Percentiles rank a stretch among this genome's conserved stretches.
Evolutionary conservation across 352 stramenopile genomes (phyloP).

Genomic region (Phytophthora boehmeriae): DNA sequence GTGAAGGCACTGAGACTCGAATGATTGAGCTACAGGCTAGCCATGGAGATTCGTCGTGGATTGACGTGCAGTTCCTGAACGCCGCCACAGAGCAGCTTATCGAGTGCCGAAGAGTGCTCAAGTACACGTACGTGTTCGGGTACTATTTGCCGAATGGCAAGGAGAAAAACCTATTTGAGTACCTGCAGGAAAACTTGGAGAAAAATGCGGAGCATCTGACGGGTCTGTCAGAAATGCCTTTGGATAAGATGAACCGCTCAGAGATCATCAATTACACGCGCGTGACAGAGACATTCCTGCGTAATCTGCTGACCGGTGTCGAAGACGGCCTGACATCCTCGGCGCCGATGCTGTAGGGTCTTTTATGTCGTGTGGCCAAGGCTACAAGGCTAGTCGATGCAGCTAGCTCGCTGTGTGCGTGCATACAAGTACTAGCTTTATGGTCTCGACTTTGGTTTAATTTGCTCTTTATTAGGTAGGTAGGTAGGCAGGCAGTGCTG

Average conservation of each 20-base stretch:
- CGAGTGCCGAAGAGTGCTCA: constrained; percentile 97
- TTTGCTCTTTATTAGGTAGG: constrained; percentile 40
- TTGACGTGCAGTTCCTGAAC: constrained; percentile 99
- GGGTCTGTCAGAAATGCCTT: constrained; percentile 89
- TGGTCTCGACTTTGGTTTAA: constrained; percentile 29
- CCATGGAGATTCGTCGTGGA: constrained; percentile 92
- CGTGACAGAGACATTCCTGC: constrained; percentile 93
- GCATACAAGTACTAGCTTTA: constrained; percentile 26
- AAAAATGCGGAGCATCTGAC: constrained; percentile 94
- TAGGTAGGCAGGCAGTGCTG: constrained; percentile 4
- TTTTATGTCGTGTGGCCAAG: constrained; percentile 11
- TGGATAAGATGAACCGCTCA: constrained; percentile 92
- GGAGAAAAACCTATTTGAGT: constrained; percentile 95
- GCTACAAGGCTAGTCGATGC: constrained; percentile 8
- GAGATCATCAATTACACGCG: constrained; percentile 96
- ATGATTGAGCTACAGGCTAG: constrained; percentile 97
- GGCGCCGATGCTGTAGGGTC: constrained; percentile 34
- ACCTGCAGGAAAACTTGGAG: constrained; percentile 94
- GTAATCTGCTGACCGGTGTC: constrained; percentile 90
- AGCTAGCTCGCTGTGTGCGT: constrained; percentile 23
- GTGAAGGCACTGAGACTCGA: constrained; percentile 93
- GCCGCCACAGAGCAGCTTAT: constrained; percentile 96
- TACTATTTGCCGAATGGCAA: constrained; percentile 93
- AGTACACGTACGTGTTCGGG: constrained; percentile 98
- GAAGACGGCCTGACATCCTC: constrained; percentile 87